Conservation (phyloP, 192 early-diverging fungal genomes). For the Coemansia sp. region DNA sequence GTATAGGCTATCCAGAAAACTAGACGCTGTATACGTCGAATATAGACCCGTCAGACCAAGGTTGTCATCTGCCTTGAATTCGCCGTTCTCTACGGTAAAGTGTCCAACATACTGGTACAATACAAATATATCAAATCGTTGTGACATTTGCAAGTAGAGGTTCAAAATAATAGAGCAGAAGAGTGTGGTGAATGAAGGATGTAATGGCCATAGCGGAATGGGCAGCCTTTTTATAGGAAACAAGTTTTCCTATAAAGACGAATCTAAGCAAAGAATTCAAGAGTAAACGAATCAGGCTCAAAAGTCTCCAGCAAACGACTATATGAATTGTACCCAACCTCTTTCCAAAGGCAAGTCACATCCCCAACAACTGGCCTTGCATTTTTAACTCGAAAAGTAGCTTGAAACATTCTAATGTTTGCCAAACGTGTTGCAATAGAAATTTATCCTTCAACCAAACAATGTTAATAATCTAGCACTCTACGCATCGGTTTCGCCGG, state of each 20-base stretch:
- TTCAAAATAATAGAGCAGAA: background rate
- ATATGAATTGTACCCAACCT: no score
- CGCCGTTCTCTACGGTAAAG: background rate
- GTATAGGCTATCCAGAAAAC: background rate
- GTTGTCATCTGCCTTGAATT: background rate
- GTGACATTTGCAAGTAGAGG: background rate
- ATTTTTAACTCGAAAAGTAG: background rate
- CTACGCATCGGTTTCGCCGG: slow-evolving; percentile 7
- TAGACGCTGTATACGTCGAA: background rate
- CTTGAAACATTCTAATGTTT: background rate
- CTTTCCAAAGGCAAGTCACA: no score
- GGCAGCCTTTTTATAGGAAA: background rate
- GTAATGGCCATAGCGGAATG: no score
- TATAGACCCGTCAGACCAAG: background rate
- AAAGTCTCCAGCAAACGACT: no score
- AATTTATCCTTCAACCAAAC: background rate
- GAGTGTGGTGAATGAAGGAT: no score
- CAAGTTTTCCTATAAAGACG: no score
- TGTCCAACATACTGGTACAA: background rate
- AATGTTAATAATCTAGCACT: background rate
- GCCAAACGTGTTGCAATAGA: background rate
- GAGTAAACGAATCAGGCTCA: no score
- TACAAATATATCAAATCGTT: background rate
- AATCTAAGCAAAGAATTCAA: no score
- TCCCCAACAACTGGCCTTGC: no score